Conservation (phyloP, 2,329 filamentous ascomycete genomes). For the Penicillium sp. region DNA sequence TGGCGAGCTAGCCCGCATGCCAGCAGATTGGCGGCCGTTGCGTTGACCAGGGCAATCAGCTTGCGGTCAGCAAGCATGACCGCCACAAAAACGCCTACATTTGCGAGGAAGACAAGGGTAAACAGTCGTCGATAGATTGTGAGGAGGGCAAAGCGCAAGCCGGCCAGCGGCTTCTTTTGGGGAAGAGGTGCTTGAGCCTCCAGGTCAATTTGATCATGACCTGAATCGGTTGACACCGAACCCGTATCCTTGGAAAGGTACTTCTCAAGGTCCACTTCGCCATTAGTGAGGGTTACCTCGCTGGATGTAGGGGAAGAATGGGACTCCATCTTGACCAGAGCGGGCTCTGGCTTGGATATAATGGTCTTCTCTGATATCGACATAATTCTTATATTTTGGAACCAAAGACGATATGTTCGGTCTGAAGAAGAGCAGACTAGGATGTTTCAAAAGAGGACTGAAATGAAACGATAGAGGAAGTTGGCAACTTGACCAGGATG, state of each 20-base stretch:
- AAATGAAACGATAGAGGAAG: constrained; percentile 5
- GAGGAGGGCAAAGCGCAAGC: constrained; percentile 38
- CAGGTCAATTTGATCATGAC: constrained; percentile 21
- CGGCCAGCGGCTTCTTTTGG: constrained; percentile 28
- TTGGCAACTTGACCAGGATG: constrained; percentile 20
- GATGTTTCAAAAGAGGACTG: constrained; percentile 19
- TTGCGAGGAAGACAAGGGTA: constrained; percentile 41
- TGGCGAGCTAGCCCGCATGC: constrained; percentile 52
- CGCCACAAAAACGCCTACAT: constrained; percentile 38
- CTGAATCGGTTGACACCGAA: background rate
- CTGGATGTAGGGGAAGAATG: background rate
- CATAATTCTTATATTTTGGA: constrained; percentile 8
- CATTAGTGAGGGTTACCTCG: constrained; percentile 6
- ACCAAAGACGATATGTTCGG: background rate
- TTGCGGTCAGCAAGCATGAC: constrained; percentile 37
- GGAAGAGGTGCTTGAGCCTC: constrained; percentile 28
- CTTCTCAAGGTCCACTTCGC: constrained; percentile 13
- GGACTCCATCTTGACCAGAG: background rate
- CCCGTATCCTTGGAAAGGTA: constrained; percentile 9
- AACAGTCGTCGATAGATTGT: constrained; percentile 47
- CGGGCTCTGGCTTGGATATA: constrained; percentile 10
- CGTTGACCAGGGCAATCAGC: constrained; percentile 42
- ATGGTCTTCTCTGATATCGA: constrained; percentile 19
- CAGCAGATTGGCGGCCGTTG: constrained; percentile 48
- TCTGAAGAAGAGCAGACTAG: background rate